These are phyloP conservation scores for Xenosphaeropsis pyriputrescens DNA, from an alignment of 2,329 filamentous ascomycete genomes.

Conservation along the genomic window DNA sequence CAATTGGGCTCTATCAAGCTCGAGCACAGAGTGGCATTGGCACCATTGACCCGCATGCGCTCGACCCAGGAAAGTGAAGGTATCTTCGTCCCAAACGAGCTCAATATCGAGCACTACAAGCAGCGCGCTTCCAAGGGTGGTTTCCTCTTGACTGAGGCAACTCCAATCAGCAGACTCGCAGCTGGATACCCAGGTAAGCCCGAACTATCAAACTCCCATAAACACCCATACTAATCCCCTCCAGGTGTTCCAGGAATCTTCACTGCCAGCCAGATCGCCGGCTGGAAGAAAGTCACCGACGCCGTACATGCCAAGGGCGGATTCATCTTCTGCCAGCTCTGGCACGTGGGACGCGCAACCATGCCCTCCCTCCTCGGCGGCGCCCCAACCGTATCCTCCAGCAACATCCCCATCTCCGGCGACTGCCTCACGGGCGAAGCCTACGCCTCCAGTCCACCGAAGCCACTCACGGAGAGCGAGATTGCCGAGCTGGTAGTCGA, in stretches of 20 bases:
- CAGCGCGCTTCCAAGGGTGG: conserved; percentile 38
- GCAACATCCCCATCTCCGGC: conserved; percentile 5
- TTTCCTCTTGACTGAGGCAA: conserved; percentile 36
- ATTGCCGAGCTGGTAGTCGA: conserved; percentile 15
- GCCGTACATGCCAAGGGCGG: conserved; percentile 41
- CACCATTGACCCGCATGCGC: conserved; percentile 36
- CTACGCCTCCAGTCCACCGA: conserved; percentile 18
- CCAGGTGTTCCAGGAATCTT: conserved; percentile 38
- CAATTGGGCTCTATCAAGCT: conserved; percentile 21
- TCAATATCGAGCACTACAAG: conserved; percentile 30
- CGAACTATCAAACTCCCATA: too few species aligned
- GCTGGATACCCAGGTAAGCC: neutral
- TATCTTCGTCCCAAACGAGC: conserved; percentile 24
- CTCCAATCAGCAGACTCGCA: conserved; percentile 24
- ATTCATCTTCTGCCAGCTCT: conserved; percentile 42
- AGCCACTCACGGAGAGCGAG: conserved; percentile 16
- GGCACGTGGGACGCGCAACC: conserved; percentile 35
- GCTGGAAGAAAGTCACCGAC: conserved; percentile 39
- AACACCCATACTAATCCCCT: conserved; percentile 25
- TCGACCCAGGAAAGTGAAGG: conserved; percentile 18
- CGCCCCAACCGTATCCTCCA: conserved; percentile 3
- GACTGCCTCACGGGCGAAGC: conserved; percentile 4
- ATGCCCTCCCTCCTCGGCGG: conserved; percentile 5
- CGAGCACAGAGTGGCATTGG: conserved; percentile 31
- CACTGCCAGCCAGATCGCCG: conserved; percentile 30